These are phyloP conservation scores for Mytilinidion resinicola DNA, from an alignment of 495 filamentous ascomycete species.

Conservation along the genomic window DNA sequence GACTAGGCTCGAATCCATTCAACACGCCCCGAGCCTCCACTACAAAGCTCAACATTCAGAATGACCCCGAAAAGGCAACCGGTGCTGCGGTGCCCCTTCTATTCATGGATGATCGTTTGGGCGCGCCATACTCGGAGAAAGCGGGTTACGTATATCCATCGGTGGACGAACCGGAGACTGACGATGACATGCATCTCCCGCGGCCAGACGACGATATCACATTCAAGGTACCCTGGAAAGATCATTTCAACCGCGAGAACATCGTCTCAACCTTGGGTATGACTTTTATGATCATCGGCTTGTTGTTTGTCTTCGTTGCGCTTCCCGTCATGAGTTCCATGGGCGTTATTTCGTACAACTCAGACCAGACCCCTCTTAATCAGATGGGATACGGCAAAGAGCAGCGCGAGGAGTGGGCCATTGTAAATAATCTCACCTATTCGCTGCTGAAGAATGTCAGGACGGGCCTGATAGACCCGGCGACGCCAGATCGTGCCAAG, in stretches of 20 bases:
- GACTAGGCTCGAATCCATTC: slow-evolving; percentile 11
- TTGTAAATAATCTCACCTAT: slow-evolving; percentile 28
- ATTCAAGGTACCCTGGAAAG: slow-evolving; percentile 37
- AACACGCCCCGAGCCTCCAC: slow-evolving; percentile 20
- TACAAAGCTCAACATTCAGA: slow-evolving; percentile 18
- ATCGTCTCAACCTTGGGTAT: slow-evolving; percentile 40
- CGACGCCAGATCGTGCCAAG: slow-evolving; percentile 57
- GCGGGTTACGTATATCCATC: slow-evolving; percentile 37
- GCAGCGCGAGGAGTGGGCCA: slow-evolving; percentile 32
- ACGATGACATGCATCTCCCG: slow-evolving; percentile 48
- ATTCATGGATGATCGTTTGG: slow-evolving; percentile 40
- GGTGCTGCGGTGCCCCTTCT: not conserved
- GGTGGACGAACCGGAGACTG: slow-evolving; percentile 43
- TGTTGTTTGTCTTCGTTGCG: slow-evolving; percentile 42
- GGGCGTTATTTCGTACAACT: slow-evolving; percentile 27
- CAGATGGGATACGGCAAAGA: slow-evolving; percentile 23
- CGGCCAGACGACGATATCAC: slow-evolving; percentile 40
- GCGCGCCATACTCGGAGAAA: slow-evolving; percentile 30
- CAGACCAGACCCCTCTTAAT: slow-evolving; percentile 28
- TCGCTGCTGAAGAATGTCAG: slow-evolving; percentile 56
- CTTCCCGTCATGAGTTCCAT: slow-evolving; percentile 41
- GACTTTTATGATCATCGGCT: slow-evolving; percentile 39
- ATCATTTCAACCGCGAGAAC: slow-evolving; percentile 38
- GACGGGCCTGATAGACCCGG: slow-evolving; percentile 59
- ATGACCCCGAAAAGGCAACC: slow-evolving; percentile 30